Evolutionary conservation across 768 basidiomycete genomes (phyloP).

Genomic region (Strobilomyces confusus): DNA sequence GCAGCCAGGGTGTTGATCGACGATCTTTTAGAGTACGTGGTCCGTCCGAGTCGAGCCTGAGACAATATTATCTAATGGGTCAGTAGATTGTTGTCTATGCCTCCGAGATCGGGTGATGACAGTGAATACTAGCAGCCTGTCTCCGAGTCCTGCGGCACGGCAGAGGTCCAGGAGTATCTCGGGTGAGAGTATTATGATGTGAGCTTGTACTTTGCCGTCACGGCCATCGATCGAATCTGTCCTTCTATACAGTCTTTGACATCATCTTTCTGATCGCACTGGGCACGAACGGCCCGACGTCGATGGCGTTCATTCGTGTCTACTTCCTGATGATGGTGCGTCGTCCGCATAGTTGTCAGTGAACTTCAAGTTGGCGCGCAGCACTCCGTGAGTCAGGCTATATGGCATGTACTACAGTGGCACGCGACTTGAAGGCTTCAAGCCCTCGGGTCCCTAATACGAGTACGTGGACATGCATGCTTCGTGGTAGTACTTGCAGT

Average conservation of each 20-base stretch:
- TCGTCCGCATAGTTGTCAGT: too few relatives aligned
- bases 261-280: too few relatives aligned
- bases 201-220: neutral
- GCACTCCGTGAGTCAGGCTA: too few relatives aligned
- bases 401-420: too few relatives aligned
- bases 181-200: neutral
- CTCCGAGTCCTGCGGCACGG: neutral
- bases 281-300: too few relatives aligned
- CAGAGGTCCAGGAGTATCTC: neutral
- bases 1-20: constrained; percentile 93
- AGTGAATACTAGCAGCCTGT: neutral
- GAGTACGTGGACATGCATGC: too few relatives aligned
- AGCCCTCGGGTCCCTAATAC: too few relatives aligned
- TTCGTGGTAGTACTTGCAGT: too few relatives aligned
- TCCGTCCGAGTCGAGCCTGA: neutral
- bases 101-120: neutral
- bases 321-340: neutral
- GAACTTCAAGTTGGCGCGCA: too few relatives aligned
- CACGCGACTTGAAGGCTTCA: too few relatives aligned
- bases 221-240: neutral
- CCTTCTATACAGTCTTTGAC: neutral
- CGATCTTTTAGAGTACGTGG: constrained; percentile 78
- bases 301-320: neutral
- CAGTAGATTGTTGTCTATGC: constrained; percentile 51
- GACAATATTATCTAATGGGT: neutral